These are phyloP conservation scores for Trichosporon sp. DNA, from an alignment of 1,284 basidiomycete species.

Conservation along the genomic window DNA sequence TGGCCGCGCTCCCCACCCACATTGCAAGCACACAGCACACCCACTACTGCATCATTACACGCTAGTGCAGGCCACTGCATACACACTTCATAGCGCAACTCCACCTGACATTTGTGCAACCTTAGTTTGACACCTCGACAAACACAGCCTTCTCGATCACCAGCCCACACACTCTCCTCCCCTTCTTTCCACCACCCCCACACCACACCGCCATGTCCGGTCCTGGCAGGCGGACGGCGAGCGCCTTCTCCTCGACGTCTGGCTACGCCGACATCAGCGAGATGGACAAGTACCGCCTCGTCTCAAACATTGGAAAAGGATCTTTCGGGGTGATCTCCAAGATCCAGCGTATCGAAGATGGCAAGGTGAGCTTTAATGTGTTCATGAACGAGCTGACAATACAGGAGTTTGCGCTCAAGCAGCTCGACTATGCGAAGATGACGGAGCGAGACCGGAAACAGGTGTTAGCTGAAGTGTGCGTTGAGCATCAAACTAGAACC, in stretches of 20 bases:
- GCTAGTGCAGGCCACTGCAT: neutral
- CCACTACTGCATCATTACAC: neutral
- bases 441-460: conserved; percentile 86
- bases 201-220: conserved; percentile 5
- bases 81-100: neutral
- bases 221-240: neutral
- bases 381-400: neutral
- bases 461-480: conserved; percentile 95
- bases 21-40: too few relatives aligned
- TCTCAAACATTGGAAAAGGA: conserved; percentile 93
- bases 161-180: neutral
- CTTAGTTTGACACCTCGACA: neutral
- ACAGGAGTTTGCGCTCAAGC: conserved; percentile 83
- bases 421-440: conserved; percentile 94
- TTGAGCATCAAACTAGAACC: conserved; percentile 25
- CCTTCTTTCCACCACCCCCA: conserved; percentile 1
- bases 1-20: neutral
- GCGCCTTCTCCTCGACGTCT: conserved; percentile 4
- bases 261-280: conserved; percentile 45
- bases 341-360: conserved; percentile 77
- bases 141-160: neutral
- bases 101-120: neutral
- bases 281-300: conserved; percentile 72
- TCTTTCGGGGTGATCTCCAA: conserved; percentile 95
- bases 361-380: conserved; percentile 56